phyloP scores from a whole-genome alignment of 305 asterid species.

The Rubia occidens region DNA sequence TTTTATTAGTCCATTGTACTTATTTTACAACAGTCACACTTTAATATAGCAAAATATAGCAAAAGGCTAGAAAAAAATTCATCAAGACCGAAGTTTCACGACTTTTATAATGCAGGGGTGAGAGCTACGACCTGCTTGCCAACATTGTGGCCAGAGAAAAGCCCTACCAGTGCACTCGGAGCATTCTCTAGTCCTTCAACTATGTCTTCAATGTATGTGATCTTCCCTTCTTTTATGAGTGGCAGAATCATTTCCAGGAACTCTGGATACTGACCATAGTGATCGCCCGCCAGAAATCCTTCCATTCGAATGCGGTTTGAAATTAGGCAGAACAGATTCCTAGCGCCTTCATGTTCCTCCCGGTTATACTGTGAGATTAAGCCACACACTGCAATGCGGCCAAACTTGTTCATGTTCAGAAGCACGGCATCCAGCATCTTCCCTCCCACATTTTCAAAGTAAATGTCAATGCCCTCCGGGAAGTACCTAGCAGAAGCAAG shows the following conservation, averaged over 20 bases:
- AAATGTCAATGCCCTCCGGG: slow-evolving; percentile 53
- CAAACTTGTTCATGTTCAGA: slow-evolving; percentile 41
- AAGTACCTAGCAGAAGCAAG: slow-evolving; percentile 31
- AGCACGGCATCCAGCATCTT: slow-evolving; percentile 62
- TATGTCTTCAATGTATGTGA: slow-evolving; percentile 42
- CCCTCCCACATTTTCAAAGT: slow-evolving; percentile 70
- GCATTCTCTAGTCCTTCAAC: slow-evolving; percentile 51
- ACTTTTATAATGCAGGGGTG: slow-evolving; percentile 16
- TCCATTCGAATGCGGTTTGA: slow-evolving; percentile 38
- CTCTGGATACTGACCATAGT: slow-evolving; percentile 40
- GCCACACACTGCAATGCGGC: slow-evolving; percentile 55
- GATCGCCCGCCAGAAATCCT: slow-evolving; percentile 39
- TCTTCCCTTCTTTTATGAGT: slow-evolving; percentile 37
- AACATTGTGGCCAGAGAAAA: slow-evolving; percentile 46
- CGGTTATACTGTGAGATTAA: slow-evolving; percentile 62
- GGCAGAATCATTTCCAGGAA: slow-evolving; percentile 39
- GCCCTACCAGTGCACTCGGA: slow-evolving; percentile 46
- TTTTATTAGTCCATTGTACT: too few relatives aligned
- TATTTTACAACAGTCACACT: neutral
- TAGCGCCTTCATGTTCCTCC: slow-evolving; percentile 38
- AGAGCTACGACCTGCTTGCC: slow-evolving; percentile 49
- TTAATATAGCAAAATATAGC: neutral
- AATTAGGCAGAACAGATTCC: slow-evolving; percentile 32
- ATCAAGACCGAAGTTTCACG: too few relatives aligned
- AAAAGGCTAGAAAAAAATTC: too few relatives aligned